Evolutionary conservation across 1,284 basidiomycete species (phyloP).

Genomic region (Phellopilus nigrolimitatus): DNA sequence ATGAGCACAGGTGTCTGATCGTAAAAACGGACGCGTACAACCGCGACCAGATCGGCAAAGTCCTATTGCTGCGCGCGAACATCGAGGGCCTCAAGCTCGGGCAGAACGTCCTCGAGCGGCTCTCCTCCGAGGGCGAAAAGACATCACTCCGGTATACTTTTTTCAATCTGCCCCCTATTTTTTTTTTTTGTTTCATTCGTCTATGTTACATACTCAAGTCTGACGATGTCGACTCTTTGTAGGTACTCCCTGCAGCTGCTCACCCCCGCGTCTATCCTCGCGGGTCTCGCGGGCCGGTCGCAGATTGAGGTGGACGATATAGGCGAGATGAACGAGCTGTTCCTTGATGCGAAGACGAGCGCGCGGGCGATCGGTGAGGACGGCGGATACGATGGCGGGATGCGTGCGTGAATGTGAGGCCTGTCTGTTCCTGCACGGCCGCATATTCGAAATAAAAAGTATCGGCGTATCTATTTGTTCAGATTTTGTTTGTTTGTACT

Average conservation of each 20-base stretch:
- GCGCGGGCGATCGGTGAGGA: constrained; percentile 50
- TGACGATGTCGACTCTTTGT: neutral
- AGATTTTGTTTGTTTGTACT: too few species aligned
- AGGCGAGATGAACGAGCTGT: constrained; percentile 87
- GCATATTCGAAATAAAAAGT: too few species aligned
- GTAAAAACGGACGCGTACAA: constrained; percentile 89
- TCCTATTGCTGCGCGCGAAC: constrained; percentile 81
- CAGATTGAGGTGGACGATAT: constrained; percentile 88
- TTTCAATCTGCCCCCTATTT: constrained; percentile 2
- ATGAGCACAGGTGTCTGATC: constrained; percentile 76
- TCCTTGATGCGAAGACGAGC: constrained; percentile 88
- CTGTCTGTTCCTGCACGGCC: too few species aligned
- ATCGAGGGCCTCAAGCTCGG: constrained; percentile 83
- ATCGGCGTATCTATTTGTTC: too few species aligned
- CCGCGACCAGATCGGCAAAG: constrained; percentile 81
- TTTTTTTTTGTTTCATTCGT: neutral
- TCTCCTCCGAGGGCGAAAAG: constrained; percentile 81
- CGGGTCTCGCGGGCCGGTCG: constrained; percentile 68
- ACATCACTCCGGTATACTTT: constrained; percentile 70
- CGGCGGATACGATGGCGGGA: constrained; percentile 37
- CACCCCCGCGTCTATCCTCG: constrained; percentile 88
- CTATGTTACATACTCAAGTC: too few species aligned
- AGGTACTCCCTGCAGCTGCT: constrained; percentile 57
- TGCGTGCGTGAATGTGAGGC: too few species aligned
- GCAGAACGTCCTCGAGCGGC: constrained; percentile 71